A percentile compares a stretch with the other conserved stretches of the same genome.
Conservation (phyloP, 2,329 filamentous ascomycete species). For the Septoria petroselini region DNA sequence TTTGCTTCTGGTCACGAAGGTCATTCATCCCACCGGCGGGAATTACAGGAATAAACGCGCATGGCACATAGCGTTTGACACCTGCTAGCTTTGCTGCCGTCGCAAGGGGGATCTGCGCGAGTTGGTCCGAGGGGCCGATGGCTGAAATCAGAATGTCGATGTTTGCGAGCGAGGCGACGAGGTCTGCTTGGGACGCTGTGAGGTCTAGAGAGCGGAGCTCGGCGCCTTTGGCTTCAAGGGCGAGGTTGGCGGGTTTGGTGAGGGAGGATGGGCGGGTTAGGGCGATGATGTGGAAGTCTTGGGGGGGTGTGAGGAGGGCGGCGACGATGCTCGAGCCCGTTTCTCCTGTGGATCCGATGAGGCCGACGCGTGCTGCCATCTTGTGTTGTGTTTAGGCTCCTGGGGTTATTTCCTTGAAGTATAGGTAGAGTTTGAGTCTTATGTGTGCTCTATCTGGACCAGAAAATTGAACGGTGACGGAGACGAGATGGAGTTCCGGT, state of each 20-base stretch:
- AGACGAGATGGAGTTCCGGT: too few species aligned
- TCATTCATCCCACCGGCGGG: constrained; percentile 47
- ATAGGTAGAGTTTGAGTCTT: too few species aligned
- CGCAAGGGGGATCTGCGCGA: constrained; percentile 31
- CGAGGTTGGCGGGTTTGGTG: constrained; percentile 44
- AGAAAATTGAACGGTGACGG: too few species aligned
- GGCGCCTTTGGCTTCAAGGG: constrained; percentile 45
- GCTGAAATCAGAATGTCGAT: constrained; percentile 39
- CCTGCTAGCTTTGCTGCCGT: constrained; percentile 34
- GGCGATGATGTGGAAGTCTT: constrained; percentile 43
- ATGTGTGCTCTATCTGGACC: too few species aligned
- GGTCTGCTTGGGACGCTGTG: constrained; percentile 32
- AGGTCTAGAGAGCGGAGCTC: constrained; percentile 47
- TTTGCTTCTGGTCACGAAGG: constrained; percentile 47
- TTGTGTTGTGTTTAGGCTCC: too few species aligned
- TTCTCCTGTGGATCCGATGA: constrained; percentile 44
- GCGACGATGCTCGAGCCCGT: constrained; percentile 44
- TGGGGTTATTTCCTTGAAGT: too few species aligned
- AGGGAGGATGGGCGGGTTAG: constrained; percentile 48
- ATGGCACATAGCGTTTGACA: constrained; percentile 38
- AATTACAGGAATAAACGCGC: constrained; percentile 39
- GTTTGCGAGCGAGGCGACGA: constrained; percentile 36
- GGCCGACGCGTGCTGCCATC: constrained; percentile 21
- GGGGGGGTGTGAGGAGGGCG: constrained; percentile 35
- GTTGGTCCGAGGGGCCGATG: constrained; percentile 21